Base-by-base conservation (phyloP, 441 rosid genomes). In the Populus tomentosa region DNA sequence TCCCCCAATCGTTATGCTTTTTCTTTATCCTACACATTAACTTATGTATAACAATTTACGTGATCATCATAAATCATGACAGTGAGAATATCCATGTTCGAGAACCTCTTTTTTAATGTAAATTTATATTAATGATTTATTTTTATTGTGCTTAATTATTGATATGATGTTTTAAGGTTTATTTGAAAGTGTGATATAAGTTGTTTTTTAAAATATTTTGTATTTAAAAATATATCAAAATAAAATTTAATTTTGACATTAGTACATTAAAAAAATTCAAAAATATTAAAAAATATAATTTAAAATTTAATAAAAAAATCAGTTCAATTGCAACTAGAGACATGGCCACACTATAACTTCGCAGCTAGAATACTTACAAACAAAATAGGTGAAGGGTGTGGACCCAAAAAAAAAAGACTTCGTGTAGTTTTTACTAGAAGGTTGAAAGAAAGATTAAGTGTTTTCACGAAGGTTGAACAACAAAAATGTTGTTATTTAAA, bases 1-100 rank as follows among this genome's bases (percentile, higher is more conserved):
- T 85, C 89, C 89, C 89, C 86, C 88, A 72, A 85, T 79, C 69
- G 33, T 66, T 18, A 18, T 82, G 86, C 78, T 79, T 69, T 75
- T 70, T 71, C 30, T 71, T 72, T 80, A 63, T 79, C 79, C 79
- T 70, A 63, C 82, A 75, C 69, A n/a, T 72, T 70, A 80, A 73
- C 80, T 79, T 23, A 36, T 67, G 53, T 64, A 30, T 33, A 33
- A 65, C 50, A 70, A 23, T 66, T 50, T 77, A 7, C 9, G 62
- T 7, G 62, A 36, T 70, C n/a, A 42, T 81, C 79, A 75, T 77
- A 67, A 46, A 74, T 81, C 74, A 78, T 73, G 26, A 78, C 67
- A 67, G 62, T 74, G 72, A 74, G 63, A 72, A 21, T 73, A 70
- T 67, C 68, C 53, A 64, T 28, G 56, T n/a, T 62, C 56, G 0